Evolutionary conservation across 768 basidiomycete species (phyloP).

Genomic region (Boletus sp.): DNA sequence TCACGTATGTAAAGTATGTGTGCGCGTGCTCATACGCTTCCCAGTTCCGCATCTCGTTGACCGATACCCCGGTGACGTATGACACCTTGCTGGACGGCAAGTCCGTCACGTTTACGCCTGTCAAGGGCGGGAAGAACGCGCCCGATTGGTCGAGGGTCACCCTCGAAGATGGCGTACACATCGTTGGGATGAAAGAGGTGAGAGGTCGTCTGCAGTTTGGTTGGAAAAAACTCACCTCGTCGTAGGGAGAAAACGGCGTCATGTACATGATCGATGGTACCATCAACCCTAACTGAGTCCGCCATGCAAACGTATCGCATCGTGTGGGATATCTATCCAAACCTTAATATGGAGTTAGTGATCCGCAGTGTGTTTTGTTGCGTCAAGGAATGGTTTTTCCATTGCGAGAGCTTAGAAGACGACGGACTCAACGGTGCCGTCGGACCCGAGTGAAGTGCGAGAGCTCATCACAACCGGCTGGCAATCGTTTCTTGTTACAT

Average conservation of each 20-base stretch:
- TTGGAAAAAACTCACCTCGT: not conserved
- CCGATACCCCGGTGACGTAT: constrained; percentile 40
- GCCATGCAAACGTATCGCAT: not conserved
- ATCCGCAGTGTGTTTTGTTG: too few relatives aligned
- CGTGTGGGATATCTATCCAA: not conserved
- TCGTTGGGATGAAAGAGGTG: constrained; percentile 65
- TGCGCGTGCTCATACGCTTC: not conserved
- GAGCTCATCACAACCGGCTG: too few relatives aligned
- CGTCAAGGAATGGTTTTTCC: too few relatives aligned
- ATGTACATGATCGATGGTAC: constrained; percentile 44
- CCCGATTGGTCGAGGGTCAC: constrained; percentile 60
- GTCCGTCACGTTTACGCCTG: constrained; percentile 52
- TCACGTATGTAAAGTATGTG: not conserved
- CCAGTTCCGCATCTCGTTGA: constrained; percentile 48
- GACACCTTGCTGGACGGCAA: constrained; percentile 59
- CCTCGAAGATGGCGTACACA: constrained; percentile 53
- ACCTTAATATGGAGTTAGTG: too few relatives aligned
- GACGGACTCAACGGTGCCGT: too few relatives aligned
- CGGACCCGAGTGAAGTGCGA: too few relatives aligned
- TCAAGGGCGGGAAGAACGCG: constrained; percentile 31
- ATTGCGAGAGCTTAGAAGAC: too few relatives aligned
- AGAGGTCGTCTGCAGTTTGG: constrained; percentile 2
- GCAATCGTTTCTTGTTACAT: too few relatives aligned
- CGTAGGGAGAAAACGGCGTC: constrained; percentile 43
- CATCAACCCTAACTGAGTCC: constrained; percentile 22